Base-by-base conservation (phyloP, 306 rosid genomes). In the Ziziphus jujuba region DNA sequence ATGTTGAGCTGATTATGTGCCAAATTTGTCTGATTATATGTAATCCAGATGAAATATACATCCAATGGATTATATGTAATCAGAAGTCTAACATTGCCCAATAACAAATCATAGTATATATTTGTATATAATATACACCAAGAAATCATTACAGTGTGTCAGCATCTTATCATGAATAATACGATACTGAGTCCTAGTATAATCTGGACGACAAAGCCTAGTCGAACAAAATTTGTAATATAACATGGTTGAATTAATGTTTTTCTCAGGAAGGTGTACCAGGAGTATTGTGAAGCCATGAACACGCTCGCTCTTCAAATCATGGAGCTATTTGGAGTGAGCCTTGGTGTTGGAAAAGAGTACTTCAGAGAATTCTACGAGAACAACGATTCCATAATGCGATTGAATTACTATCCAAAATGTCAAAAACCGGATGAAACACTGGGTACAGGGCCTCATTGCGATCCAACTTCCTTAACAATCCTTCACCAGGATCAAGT, bases 401-500 rank as follows among this genome's bases (percentile, higher is more conserved):
- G 98, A 62, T 49, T 89, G 47, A 89, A 92, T 63, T 87, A 89
- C 73, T 92, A 92, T 56, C 98, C 96, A 10, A 76, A 67, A 22
- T 92, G 98, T 70, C 86, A 87, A 84, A n/a, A 69, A 56, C 98
- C 96, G 12, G 84, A 87, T 13, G 75, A 73, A 66, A 79, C 92
- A 0, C 84, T 92, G 5, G 96, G 96, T 43, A 92, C 96, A 16
- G 96, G 95, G 4, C 98, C 98, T 63, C 98, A 92, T 68, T 79
- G 87, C 53, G 98, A 92, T 67, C 98, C 96, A 19, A 89, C 85
- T 3, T 87, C 98, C 21, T 73, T 92, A 60, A 89, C 96, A 48
- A 79, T 89, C 60, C 98, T 91, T 75, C 95, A 91, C 51, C 90
- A 91, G 64, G 95, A 91, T 67, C 87, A 82, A 52, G 90, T 91